These are phyloP conservation scores for Xylariaceae sp. DNA, from an alignment of 2,329 filamentous ascomycete species.

Conservation along the genomic window DNA sequence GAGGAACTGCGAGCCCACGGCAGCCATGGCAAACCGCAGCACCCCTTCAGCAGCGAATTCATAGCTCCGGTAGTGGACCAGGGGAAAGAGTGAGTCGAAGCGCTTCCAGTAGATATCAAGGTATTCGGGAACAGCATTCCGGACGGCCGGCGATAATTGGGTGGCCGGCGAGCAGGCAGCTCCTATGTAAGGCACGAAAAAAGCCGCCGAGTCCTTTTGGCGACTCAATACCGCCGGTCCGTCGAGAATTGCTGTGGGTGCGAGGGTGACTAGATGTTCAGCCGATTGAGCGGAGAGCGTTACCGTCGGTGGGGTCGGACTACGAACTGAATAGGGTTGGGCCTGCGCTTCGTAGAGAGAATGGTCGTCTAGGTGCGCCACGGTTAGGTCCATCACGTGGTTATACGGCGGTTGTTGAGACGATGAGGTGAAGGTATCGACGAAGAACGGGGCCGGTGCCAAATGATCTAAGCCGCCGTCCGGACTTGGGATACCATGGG, in stretches of 20 bases:
- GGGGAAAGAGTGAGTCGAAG: slow-evolving; percentile 44
- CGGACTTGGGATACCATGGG: slow-evolving; percentile 16
- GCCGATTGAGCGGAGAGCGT: slow-evolving; percentile 39
- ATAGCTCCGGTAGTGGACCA: slow-evolving; percentile 45
- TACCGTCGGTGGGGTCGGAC: slow-evolving; percentile 42
- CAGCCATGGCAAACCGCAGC: slow-evolving; percentile 52
- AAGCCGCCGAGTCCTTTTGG: slow-evolving; percentile 35
- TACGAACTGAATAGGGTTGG: slow-evolving; percentile 41
- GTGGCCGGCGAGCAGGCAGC: slow-evolving; percentile 34
- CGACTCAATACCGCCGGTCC: slow-evolving; percentile 33
- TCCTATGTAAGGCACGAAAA: slow-evolving; percentile 31
- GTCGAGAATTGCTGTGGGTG: slow-evolving; percentile 34
- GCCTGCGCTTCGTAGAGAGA: slow-evolving; percentile 28
- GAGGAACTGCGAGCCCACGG: slow-evolving; percentile 50
- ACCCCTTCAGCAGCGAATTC: slow-evolving; percentile 39
- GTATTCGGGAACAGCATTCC: slow-evolving; percentile 44
- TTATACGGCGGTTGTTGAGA: slow-evolving; percentile 29
- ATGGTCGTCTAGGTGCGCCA: slow-evolving; percentile 33
- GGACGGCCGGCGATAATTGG: slow-evolving; percentile 31
- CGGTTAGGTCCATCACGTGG: slow-evolving; percentile 29
- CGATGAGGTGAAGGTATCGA: slow-evolving; percentile 20
- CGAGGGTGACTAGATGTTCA: slow-evolving; percentile 45
- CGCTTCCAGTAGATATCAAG: slow-evolving; percentile 51
- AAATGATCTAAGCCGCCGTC: slow-evolving; percentile 12
- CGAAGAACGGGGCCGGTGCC: slow-evolving; percentile 23